Evolutionary conservation across 257 asterid species (phyloP).

Genomic region (Solanum gandarillasii): DNA sequence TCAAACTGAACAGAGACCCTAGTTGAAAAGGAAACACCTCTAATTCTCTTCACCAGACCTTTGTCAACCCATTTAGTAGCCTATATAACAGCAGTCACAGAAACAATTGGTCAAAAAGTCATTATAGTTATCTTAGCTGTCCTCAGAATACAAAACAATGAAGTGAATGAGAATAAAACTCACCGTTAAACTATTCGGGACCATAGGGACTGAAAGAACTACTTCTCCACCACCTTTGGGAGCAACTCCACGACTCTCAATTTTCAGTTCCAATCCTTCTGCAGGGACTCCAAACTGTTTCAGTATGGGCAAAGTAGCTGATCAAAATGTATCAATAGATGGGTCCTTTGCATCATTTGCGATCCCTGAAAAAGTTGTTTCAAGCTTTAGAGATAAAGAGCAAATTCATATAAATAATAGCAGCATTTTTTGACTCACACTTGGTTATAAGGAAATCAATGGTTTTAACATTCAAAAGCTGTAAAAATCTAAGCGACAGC

Average conservation of each 20-base stretch:
- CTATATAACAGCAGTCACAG: constrained; percentile 10
- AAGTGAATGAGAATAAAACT: constrained; percentile 1
- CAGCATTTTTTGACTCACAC: not conserved
- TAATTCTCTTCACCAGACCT: constrained; percentile 88
- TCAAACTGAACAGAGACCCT: constrained; percentile 75
- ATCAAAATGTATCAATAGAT: constrained; percentile 70
- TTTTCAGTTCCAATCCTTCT: constrained; percentile 58
- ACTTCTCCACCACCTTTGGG: constrained; percentile 92
- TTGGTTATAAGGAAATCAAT: not conserved
- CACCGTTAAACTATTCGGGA: constrained; percentile 60
- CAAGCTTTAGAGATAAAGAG: not conserved
- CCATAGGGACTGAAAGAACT: constrained; percentile 49
- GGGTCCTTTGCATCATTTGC: constrained; percentile 89
- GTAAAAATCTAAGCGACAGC: not conserved
- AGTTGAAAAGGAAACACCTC: constrained; percentile 77
- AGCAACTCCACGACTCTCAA: constrained; percentile 70
- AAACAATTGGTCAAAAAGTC: not conserved
- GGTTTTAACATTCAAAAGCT: not conserved
- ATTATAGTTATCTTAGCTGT: not conserved
- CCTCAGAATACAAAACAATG: not conserved
- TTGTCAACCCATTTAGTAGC: constrained; percentile 77
- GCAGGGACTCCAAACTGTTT: constrained; percentile 73
- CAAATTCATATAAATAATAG: not conserved
- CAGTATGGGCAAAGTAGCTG: constrained; percentile 56
- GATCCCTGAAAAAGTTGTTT: constrained; percentile 35